Conservation (phyloP, 495 filamentous ascomycete species). For the Trichoderma erinaceum region DNA sequence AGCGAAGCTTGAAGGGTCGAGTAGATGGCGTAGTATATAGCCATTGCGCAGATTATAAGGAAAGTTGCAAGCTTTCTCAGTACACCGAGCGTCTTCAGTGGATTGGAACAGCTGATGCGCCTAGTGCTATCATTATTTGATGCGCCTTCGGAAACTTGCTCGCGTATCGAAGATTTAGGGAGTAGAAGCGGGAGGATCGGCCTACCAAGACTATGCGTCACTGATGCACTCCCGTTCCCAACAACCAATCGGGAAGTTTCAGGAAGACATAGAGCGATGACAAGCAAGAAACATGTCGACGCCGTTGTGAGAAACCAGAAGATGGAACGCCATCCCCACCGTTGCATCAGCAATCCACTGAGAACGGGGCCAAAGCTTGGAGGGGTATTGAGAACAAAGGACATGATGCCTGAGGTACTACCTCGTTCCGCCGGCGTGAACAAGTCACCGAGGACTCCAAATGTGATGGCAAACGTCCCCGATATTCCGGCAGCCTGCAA, state of each 20-base stretch:
- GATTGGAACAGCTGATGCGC: neutral
- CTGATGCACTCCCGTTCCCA: conserved; percentile 39
- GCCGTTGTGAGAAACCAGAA: neutral
- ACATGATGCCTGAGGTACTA: neutral
- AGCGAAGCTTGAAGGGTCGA: conserved; percentile 21
- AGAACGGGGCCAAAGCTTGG: neutral
- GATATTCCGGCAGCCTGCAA: neutral
- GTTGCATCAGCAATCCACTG: neutral
- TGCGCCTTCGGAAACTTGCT: neutral
- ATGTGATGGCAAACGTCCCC: neutral
- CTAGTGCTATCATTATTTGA: neutral
- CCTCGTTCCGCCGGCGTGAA: neutral
- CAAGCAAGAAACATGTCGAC: conserved; percentile 24
- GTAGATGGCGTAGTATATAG: conserved; percentile 20
- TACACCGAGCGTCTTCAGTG: neutral
- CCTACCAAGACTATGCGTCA: neutral
- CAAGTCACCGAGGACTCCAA: neutral
- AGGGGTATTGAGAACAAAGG: neutral
- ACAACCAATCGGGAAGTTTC: conserved; percentile 54
- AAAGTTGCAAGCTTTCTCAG: neutral
- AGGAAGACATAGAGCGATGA: conserved; percentile 38
- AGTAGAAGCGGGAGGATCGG: neutral
- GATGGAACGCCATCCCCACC: neutral
- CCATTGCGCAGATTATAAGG: conserved; percentile 6
- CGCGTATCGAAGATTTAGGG: neutral